Evolutionary conservation across 1,139 yeast species (phyloP).

Genomic region (Scheffersomyces illinoinensis): DNA sequence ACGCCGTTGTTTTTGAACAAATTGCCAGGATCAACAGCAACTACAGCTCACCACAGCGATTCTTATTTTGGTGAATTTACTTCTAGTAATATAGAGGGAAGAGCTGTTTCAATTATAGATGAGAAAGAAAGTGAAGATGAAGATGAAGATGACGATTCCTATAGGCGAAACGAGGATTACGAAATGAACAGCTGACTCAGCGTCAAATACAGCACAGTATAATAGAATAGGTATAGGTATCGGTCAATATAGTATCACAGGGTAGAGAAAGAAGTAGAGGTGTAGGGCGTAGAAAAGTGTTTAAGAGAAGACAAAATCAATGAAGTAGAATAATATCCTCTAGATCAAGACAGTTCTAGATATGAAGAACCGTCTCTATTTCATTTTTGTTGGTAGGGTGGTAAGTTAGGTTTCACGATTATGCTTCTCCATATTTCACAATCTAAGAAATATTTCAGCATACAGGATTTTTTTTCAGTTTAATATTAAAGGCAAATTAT

Average conservation of each 20-base stretch:
- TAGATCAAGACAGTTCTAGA: too few species aligned
- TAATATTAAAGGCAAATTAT: background rate
- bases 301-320: background rate
- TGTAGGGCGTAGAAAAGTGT: too few species aligned
- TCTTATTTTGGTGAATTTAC: slow-evolving; percentile 14
- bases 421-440: too few species aligned
- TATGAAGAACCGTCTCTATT: background rate
- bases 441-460: too few species aligned
- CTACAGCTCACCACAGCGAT: slow-evolving; percentile 5
- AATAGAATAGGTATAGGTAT: background rate
- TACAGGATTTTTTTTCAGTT: background rate
- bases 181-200: slow-evolving; percentile 1
- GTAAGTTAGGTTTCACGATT: too few species aligned
- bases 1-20: slow-evolving; percentile 41
- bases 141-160: slow-evolving; percentile 6
- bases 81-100: background rate
- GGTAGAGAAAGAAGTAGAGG: background rate
- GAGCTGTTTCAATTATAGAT: slow-evolving; percentile 4
- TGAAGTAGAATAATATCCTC: background rate
- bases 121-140: slow-evolving; percentile 12
- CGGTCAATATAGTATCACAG: background rate
- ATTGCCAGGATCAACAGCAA: slow-evolving; percentile 1
- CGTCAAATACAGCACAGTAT: background rate
- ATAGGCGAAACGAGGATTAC: slow-evolving; percentile 2
- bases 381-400: too few species aligned